Evolutionary conservation across 805 yeast genomes (phyloP).

Genomic region (Lipomyces mesembrius): DNA sequence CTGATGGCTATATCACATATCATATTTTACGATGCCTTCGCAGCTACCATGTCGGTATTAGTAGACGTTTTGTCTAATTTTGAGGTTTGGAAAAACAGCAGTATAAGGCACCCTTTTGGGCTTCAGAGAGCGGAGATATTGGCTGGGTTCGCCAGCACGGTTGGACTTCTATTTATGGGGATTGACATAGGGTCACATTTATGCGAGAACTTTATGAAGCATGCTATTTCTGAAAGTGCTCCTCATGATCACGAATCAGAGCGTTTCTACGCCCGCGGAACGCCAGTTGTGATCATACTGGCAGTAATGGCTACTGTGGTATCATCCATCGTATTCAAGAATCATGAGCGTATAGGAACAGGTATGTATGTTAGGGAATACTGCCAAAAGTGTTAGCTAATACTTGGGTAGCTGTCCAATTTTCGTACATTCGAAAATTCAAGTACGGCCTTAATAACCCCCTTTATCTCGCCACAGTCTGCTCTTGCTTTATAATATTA

Average conservation of each 20-base stretch:
- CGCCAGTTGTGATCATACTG: constrained; percentile 26
- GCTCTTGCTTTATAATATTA: constrained; percentile 16
- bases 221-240: constrained; percentile 23
- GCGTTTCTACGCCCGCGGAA: constrained; percentile 29
- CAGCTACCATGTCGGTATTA: constrained; percentile 66
- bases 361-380: background rate
- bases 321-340: constrained; percentile 46
- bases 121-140: constrained; percentile 88
- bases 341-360: constrained; percentile 45
- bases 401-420: constrained; percentile 20
- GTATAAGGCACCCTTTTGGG: constrained; percentile 89
- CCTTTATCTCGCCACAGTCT: constrained; percentile 23
- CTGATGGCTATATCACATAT: constrained; percentile 83
- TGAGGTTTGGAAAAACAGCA: constrained; percentile 85
- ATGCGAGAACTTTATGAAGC: constrained; percentile 63
- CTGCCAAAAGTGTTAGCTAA: constrained; percentile 29
- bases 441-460: constrained; percentile 35
- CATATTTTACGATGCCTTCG: constrained; percentile 82
- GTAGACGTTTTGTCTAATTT: constrained; percentile 88
- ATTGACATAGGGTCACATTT: constrained; percentile 85
- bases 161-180: constrained; percentile 87
- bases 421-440: constrained; percentile 25
- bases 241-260: constrained; percentile 35
- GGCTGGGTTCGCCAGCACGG: constrained; percentile 83
- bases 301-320: constrained; percentile 45